Conservation (phyloP, 2,329 filamentous ascomycete genomes). For the Fonsecaea nubica region DNA sequence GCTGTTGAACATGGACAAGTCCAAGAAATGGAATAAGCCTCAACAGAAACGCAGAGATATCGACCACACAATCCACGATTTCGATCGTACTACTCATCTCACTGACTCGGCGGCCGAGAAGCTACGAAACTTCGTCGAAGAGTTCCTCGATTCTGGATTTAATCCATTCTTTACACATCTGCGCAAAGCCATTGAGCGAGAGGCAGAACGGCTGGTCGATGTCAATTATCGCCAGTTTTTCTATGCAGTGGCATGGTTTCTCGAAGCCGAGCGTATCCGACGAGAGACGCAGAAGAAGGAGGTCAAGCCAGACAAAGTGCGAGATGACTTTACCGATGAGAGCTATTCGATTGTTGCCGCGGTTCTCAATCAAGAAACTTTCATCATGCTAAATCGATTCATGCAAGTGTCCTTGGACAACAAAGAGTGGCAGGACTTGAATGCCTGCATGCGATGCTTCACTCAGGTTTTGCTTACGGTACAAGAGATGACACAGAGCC, state of each 20-base stretch:
- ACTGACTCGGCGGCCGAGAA: slow-evolving; percentile 76
- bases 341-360: slow-evolving; percentile 86
- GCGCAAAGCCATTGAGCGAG: slow-evolving; percentile 86
- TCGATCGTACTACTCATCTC: slow-evolving; percentile 74
- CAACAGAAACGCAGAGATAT: slow-evolving; percentile 67
- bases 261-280: slow-evolving; percentile 80
- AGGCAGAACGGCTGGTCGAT: slow-evolving; percentile 78
- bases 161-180: slow-evolving; percentile 88
- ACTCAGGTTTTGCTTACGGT: slow-evolving; percentile 92
- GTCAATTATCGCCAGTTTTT: slow-evolving; percentile 87
- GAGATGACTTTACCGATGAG: slow-evolving; percentile 65
- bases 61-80: slow-evolving; percentile 68
- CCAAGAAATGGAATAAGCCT: slow-evolving; percentile 88
- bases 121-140: slow-evolving; percentile 81
- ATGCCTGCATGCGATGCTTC: slow-evolving; percentile 89
- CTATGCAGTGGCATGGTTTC: slow-evolving; percentile 90
- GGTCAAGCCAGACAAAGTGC: slow-evolving; percentile 55
- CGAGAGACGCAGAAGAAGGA: slow-evolving; percentile 65
- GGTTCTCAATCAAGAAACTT: slow-evolving; percentile 93
- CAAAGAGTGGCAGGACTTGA: slow-evolving; percentile 86
- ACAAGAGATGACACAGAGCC: slow-evolving; percentile 86
- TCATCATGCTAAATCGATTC: slow-evolving; percentile 82
- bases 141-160: slow-evolving; percentile 94
- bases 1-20: slow-evolving; percentile 86
- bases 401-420: slow-evolving; percentile 80